Evolutionary conservation across 2,329 filamentous ascomycete species (phyloP), one percentile per base, ranked within the genome.

Genomic region (Epicoccum sorghinum): DNA sequence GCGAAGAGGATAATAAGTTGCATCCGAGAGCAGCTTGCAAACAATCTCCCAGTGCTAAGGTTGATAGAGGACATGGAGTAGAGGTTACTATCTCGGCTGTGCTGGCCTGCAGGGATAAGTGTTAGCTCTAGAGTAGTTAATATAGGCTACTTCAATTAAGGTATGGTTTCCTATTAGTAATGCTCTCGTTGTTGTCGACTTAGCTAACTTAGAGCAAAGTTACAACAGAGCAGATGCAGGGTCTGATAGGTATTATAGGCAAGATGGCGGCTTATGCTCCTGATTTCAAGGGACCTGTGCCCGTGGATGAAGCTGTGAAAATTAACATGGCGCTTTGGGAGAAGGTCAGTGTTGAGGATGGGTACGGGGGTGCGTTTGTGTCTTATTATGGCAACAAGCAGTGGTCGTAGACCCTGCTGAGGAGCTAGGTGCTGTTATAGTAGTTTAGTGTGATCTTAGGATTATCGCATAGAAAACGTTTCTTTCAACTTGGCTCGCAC

Each of bases 331-430:
- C 64, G 8, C 61, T 75, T 2, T 62, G 69, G 30, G 64, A 78
- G 6, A 73, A 69, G 30, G 68, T 75, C 2, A 82, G 74, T 25
- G 66, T 85, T 7, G 77, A 80, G 41, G 73, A 66, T 33, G 80
- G 78, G 0, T 60, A 79, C 60, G 82, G 75, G 1, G 84, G 85
- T 3, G 67, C 72, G 0, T 85, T 83, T 60, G 58, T 86, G 0
- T 83, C 82, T 24, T 83, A 87, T 33, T 62, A 76, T 51, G 82
- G 83, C 3, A 82, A 75, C 58, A 80, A 82, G 68, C 74, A 79
- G 48, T 85, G 82, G 82, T 39, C 85, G 7, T 84, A 41, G 38
- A 27, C 25, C 25, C 8, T 27, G 25, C 8, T n/a, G n/a, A n/a
- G n/a, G n/a, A n/a, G n/a, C n/a, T n/a, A n/a, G n/a, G n/a, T n/a